Percentiles rank a stretch among this genome's conserved stretches.
phyloP scores from a whole-genome alignment of 306 rosid species.

The Rosa persica region DNA sequence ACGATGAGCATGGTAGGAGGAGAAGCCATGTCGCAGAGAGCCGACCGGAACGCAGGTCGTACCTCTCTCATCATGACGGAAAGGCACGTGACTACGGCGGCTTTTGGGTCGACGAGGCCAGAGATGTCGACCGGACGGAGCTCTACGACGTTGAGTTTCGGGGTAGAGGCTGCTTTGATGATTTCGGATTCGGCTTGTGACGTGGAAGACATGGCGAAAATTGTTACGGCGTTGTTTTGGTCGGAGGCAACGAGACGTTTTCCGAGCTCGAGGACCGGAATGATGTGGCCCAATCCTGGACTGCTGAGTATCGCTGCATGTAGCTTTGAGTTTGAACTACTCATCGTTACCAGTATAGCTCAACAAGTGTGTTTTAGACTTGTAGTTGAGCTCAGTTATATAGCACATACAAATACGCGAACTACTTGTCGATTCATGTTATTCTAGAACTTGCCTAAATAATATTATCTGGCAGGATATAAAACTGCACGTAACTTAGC shows the following conservation, averaged over 20 bases:
- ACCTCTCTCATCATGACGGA: slow-evolving; percentile 33
- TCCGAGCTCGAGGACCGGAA: slow-evolving; percentile 46
- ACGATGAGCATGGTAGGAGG: slow-evolving; percentile 46
- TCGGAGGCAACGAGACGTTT: slow-evolving; percentile 33
- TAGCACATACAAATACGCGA: not conserved
- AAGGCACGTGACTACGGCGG: slow-evolving; percentile 3
- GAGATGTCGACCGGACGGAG: slow-evolving; percentile 33
- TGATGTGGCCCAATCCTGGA: slow-evolving; percentile 59
- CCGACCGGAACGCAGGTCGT: slow-evolving; percentile 1
- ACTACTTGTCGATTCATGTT: not conserved
- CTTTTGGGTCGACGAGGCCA: slow-evolving; percentile 9
- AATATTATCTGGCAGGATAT: no score
- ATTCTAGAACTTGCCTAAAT: not conserved
- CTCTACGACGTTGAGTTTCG: slow-evolving; percentile 26
- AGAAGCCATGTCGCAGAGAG: not conserved
- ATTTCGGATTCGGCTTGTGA: slow-evolving; percentile 29
- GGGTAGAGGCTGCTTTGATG: slow-evolving; percentile 22
- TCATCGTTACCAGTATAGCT: not conserved
- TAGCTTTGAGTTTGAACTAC: slow-evolving; percentile 7
- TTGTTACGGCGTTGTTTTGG: slow-evolving; percentile 34
- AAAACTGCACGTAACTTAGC: no score
- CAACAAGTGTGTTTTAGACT: not conserved
- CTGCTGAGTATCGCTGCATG: slow-evolving; percentile 46
- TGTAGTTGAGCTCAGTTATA: slow-evolving; percentile 1
- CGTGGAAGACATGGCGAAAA: slow-evolving; percentile 34